Base-by-base conservation (phyloP, 2,329 filamentous ascomycete species). In the Paecilomyces sp. region DNA sequence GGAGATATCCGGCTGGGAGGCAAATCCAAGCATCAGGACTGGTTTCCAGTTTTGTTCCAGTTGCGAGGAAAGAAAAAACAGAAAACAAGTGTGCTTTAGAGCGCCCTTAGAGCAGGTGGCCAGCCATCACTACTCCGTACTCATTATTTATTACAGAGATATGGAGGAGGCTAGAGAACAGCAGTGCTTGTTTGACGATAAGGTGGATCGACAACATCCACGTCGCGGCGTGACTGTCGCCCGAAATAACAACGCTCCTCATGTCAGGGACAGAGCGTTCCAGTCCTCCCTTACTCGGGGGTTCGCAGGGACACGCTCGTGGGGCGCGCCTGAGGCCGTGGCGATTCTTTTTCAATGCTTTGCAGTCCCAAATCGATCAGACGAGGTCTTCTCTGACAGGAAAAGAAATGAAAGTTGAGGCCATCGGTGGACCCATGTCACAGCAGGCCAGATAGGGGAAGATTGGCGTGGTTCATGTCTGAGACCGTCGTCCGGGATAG, bases 401-500 rank as follows among this genome's bases (percentile, higher is more conserved):
- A 31, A 56, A 56, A 56, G 55, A 56, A 56, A 56, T 56, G 55
- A 56, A 28, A 56, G 55, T 56, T 56, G 34, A 36, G 55, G n/a
- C 55, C 55, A 15, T 22, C 11, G 30, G 55, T 56, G 55, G 55
- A 41, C n/a, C 31, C 36, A 13, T 41, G 33, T 41, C 41, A 22
- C 22, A 36, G 31, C 41, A 11, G n/a, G 31, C 31, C 24, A 28
- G 36, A 28, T 41, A 28, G 31, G 55, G 36, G 15, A 30, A 33
- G 56, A 57, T 57, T 57, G 47, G 30, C 56, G 47, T 52, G 24
- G 47, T 22, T 47, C 56, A 47, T 57, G 56, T 57, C 47, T 57
- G 36, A 57, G 56, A 57, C 47, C 51, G 24, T 25, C 28, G 22
- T 53, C 51, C 22, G 22, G 28, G 22, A 53, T 30, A 22, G 51